phyloP scores from a whole-genome alignment of 768 basidiomycete species.

The Lactifluus hygrophoroides region DNA sequence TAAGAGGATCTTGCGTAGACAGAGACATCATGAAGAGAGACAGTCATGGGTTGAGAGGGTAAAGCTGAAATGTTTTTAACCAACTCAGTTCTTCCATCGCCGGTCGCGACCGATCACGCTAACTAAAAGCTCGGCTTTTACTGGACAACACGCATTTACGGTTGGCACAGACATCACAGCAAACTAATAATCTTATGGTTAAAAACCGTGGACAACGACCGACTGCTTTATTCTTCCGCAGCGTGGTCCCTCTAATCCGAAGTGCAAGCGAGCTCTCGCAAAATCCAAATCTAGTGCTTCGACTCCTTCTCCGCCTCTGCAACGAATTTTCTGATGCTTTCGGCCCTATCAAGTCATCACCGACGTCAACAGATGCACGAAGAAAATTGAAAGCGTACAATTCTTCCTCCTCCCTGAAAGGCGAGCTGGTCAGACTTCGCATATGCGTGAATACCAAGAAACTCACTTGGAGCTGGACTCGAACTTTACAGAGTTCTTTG shows the following conservation, averaged over 20 bases:
- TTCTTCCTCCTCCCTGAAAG: conserved; percentile 67
- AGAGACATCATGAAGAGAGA: background rate
- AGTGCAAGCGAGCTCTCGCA: background rate
- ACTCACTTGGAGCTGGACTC: conserved; percentile 61
- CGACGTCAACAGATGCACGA: conserved; percentile 20
- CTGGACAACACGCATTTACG: background rate
- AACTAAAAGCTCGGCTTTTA: background rate
- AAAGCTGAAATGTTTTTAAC: too few relatives aligned
- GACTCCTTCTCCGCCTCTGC: conserved; percentile 74
- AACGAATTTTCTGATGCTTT: conserved; percentile 74
- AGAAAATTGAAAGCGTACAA: conserved; percentile 48
- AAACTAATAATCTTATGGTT: background rate
- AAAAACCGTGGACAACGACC: background rate
- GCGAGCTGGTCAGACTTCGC: background rate
- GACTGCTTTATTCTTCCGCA: background rate
- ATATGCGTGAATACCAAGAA: background rate
- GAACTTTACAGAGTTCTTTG: conserved; percentile 51
- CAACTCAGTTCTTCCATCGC: too few relatives aligned
- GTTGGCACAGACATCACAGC: background rate
- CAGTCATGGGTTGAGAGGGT: background rate
- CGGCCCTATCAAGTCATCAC: conserved; percentile 39
- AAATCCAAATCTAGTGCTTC: conserved; percentile 37
- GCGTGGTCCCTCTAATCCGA: background rate
- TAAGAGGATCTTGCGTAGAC: background rate
- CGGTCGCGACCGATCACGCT: background rate